Percentiles rank a stretch among this genome's conserved stretches.
Evolutionary conservation across 768 basidiomycete species (phyloP).

Genomic region (Leccinum fibrillosum): DNA sequence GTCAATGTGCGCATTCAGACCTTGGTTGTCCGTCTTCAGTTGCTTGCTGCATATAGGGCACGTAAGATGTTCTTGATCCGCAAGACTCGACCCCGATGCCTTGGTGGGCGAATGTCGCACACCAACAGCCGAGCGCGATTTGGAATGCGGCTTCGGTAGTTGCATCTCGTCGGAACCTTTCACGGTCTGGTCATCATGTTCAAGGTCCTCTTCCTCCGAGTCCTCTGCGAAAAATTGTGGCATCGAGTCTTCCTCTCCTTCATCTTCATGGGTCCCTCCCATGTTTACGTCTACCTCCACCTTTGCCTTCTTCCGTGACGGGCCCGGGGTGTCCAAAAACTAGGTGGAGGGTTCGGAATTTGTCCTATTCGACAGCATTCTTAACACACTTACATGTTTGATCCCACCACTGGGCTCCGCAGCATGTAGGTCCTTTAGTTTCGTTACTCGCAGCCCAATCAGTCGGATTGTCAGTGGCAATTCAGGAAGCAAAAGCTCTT

Average conservation of each 20-base stretch:
- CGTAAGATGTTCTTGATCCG: slow-evolving; percentile 27
- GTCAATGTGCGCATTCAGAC: slow-evolving; percentile 85
- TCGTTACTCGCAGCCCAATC: slow-evolving; percentile 86
- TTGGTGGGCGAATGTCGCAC: neutral
- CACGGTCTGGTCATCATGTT: slow-evolving; percentile 4
- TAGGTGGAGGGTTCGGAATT: slow-evolving; percentile 21
- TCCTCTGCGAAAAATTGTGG: slow-evolving; percentile 50
- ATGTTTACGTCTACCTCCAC: slow-evolving; percentile 14
- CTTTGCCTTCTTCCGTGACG: slow-evolving; percentile 42
- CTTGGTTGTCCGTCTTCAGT: slow-evolving; percentile 68
- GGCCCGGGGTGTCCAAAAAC: slow-evolving; percentile 53
- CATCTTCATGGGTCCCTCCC: slow-evolving; percentile 17
- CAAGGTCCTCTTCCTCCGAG: slow-evolving; percentile 24
- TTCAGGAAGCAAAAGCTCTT: slow-evolving; percentile 78
- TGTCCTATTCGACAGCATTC: neutral
- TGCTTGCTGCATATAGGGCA: slow-evolving; percentile 74
- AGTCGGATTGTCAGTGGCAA: slow-evolving; percentile 77
- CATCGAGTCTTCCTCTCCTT: slow-evolving; percentile 38
- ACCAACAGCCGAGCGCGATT: slow-evolving; percentile 9
- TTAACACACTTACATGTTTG: slow-evolving; percentile 57
- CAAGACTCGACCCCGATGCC: slow-evolving; percentile 16
- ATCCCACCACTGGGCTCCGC: slow-evolving; percentile 52
- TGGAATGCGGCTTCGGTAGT: slow-evolving; percentile 5
- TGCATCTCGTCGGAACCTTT: slow-evolving; percentile 8
- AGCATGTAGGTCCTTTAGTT: slow-evolving; percentile 76